These are phyloP conservation scores for Bocquillonia castaneifolia DNA, from an alignment of 441 rosid species.

Conservation along the genomic window DNA sequence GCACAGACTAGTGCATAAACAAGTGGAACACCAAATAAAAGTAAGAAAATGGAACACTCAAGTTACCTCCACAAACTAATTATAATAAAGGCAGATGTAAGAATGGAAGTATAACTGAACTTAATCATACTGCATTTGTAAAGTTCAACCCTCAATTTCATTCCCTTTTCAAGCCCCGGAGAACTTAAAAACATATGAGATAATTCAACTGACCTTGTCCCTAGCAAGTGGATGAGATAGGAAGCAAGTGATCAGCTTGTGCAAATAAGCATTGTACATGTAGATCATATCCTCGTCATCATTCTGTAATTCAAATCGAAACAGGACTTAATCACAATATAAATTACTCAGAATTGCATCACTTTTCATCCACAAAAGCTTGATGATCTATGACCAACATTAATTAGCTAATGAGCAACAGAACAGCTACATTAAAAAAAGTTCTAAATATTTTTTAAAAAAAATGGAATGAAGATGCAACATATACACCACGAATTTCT, in stretches of 20 bases:
- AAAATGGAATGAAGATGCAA: not conserved
- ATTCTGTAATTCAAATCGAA: constrained; percentile 55
- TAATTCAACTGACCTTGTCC: constrained; percentile 67
- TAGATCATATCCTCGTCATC: constrained; percentile 95
- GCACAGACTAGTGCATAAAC: not conserved
- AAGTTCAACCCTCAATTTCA: not conserved
- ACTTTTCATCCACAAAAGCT: not conserved
- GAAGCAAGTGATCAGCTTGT: constrained; percentile 88
- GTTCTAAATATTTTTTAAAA: too few species aligned
- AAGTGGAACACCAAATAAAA: not conserved
- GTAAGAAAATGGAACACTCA: not conserved
- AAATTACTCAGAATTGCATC: not conserved
- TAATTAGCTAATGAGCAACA: not conserved
- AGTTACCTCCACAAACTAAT: not conserved
- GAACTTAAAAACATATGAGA: constrained; percentile 10
- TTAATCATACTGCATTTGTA: not conserved
- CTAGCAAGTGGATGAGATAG: constrained; percentile 84
- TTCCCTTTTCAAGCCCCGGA: not conserved
- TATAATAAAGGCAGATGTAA: not conserved
- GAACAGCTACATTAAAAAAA: not conserved
- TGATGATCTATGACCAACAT: not conserved
- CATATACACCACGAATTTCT: not conserved
- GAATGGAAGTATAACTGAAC: not conserved
- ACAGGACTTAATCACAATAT: constrained; percentile 8
- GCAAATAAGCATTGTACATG: constrained; percentile 88